Conservation (phyloP, 2,329 filamentous ascomycete genomes). For the Calonectria leucothoes region DNA sequence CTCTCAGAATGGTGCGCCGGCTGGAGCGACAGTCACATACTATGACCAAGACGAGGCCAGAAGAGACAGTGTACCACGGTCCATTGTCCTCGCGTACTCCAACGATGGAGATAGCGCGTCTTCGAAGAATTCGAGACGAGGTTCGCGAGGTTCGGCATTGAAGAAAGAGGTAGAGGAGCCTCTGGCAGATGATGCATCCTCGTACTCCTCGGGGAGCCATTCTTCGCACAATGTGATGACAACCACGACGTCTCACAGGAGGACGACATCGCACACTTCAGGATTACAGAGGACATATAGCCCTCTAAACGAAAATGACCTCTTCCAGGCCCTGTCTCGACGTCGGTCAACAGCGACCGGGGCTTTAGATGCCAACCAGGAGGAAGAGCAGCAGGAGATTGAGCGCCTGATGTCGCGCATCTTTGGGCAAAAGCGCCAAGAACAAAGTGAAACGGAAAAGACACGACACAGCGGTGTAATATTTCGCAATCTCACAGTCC, state of each 20-base stretch:
- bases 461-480: slow-evolving; percentile 76
- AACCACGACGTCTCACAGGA: slow-evolving; percentile 44
- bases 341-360: slow-evolving; percentile 55
- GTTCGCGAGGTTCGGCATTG: slow-evolving; percentile 14
- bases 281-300: slow-evolving; percentile 39
- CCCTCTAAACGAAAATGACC: slow-evolving; percentile 59
- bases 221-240: slow-evolving; percentile 25
- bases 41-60: neutral
- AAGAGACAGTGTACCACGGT: neutral
- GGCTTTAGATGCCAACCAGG: slow-evolving; percentile 50
- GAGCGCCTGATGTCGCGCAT: slow-evolving; percentile 75
- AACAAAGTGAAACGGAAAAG: slow-evolving; percentile 76
- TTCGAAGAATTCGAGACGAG: neutral
- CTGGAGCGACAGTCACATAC: neutral
- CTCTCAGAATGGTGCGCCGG: neutral
- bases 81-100: neutral
- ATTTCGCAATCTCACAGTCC: slow-evolving; percentile 77
- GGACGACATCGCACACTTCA: slow-evolving; percentile 28
- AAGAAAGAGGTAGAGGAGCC: neutral
- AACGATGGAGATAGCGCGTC: neutral
- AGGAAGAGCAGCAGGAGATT: slow-evolving; percentile 60
- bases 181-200: neutral
- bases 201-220: slow-evolving; percentile 3
- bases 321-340: slow-evolving; percentile 61
- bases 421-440: slow-evolving; percentile 74